Evolutionary conservation across 306 rosid species (phyloP), one percentile per base, ranked within the genome.

Genomic region (Malus fusca): DNA sequence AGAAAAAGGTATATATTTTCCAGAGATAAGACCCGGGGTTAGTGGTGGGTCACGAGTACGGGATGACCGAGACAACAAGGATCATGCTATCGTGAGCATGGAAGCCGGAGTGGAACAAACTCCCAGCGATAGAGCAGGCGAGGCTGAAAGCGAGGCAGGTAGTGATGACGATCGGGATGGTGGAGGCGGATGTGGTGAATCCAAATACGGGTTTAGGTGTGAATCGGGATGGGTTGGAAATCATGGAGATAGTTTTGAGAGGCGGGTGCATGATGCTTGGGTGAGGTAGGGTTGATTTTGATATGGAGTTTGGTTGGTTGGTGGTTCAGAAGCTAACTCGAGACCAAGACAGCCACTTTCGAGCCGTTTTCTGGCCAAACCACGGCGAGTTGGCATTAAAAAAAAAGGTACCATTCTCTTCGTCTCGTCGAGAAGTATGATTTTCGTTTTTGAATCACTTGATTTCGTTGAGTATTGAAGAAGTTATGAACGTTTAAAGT

Each of bases 251-350:
- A 22, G 89, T 88, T 1, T 3, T 87, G 1, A 37, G 83, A 56
- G 96, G 93, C 1, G 81, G 81, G 11, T 74, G 85, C 28, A 73
- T 87, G 8, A 90, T 85, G 93, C 44, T 90, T 19, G 91, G 96
- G 0, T 90, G 6, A 33, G 6, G 37, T 33, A 33, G 37, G 37
- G 8, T 33, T 33, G 8, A 33, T 33, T 33, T 33, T 33, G 37
- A 33, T 33, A 0, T 5, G 37, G 7, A 33, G 37, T 33, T 33
- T 33, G 37, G 37, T 0, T 5, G 37, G 37, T 33, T 33, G 37
- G 37, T 33, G 37, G 37, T 33, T 33, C 6, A 33, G 35, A 33
- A 33, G 33, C n/a, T n/a, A n/a, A n/a, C n/a, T n/a, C n/a, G n/a
- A n/a, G n/a, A n/a, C n/a, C n/a, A n/a, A n/a, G n/a, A n/a, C n/a